Evolutionary conservation across 1,139 yeast species (phyloP), one percentile per base, ranked within the genome.

Genomic region (Spathaspora jeffriesii): DNA sequence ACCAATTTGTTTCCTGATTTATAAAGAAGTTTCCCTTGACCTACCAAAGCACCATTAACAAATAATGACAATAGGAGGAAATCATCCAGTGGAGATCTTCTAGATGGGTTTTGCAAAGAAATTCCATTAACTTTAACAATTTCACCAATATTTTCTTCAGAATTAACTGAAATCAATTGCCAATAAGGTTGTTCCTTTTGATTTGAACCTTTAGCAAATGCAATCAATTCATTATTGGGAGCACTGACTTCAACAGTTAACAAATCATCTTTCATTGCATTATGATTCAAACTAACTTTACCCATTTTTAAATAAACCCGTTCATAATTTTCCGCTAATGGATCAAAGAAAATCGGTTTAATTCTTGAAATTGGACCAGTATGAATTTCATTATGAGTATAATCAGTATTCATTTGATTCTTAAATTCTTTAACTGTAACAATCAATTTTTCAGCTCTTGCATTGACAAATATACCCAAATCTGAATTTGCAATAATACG

Each of bases 391-490:
- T 18, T 11, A n/a, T 28, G 31, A 15, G 7, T 17, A 28, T 25
- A 43, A 30, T 22, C 34, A n/a, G 43, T 38, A 21, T 36, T 27
- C 46, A 79, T 75, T 51, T 82, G 83, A 52, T 81, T 84, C 62
- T 79, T 82, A 58, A 88, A 81, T 62, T 88, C 96, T 64, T 88
- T 88, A 42, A 88, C 81, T 3, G 90, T 78, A 21, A 89, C 80
- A 32, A 82, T 79, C 57, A 89, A 73, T 50, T 77, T 79, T 57
- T 86, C 91, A 8, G 96, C 93, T 63, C 95, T 78, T 28, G 95
- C 93, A 53, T 88, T 88, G 31, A 87, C 79, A 5, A 93, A 91
- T 47, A 90, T 84, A 55, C 96, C 96, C 49, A 79, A 81, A 50
- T 79, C 81, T 1, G 95, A 81, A 30, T 96, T 96, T 23, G 82